phyloP scores from a whole-genome alignment of 176 grass and related monocot species.

The Pharus latifolius region DNA sequence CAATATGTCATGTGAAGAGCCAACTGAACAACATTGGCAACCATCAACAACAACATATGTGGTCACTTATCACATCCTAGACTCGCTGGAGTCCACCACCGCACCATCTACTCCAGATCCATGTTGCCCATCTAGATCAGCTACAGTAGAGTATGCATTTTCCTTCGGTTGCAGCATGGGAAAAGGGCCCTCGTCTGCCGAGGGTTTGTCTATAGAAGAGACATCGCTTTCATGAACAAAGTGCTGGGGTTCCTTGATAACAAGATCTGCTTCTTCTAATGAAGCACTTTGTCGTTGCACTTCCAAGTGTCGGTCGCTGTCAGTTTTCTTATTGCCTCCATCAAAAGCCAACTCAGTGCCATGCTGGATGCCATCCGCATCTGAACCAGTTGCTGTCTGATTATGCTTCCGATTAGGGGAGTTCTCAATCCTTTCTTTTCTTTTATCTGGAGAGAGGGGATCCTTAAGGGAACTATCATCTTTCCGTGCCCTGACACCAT shows the following conservation, averaged over 20 bases:
- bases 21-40: slow-evolving; percentile 15
- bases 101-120: slow-evolving; percentile 9
- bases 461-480: background rate
- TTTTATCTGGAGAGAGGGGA: slow-evolving; percentile 18
- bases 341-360: background rate
- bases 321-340: background rate
- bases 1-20: slow-evolving; percentile 7
- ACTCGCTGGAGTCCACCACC: slow-evolving; percentile 11
- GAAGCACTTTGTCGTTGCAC: background rate
- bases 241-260: background rate
- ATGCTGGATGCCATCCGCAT: background rate
- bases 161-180: background rate
- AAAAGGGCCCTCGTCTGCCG: background rate
- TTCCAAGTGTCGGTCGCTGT: background rate
- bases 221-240: background rate
- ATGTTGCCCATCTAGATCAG: slow-evolving; percentile 17
- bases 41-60: slow-evolving; percentile 4
- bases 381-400: background rate
- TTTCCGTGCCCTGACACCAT: slow-evolving; percentile 6
- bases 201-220: background rate
- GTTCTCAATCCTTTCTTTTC: background rate
- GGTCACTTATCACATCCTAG: slow-evolving; percentile 20
- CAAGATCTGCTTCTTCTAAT: background rate
- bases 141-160: background rate
- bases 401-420: background rate